These are phyloP conservation scores for Boletus insuetus DNA, from an alignment of 768 basidiomycete genomes.

Conservation along the genomic window DNA sequence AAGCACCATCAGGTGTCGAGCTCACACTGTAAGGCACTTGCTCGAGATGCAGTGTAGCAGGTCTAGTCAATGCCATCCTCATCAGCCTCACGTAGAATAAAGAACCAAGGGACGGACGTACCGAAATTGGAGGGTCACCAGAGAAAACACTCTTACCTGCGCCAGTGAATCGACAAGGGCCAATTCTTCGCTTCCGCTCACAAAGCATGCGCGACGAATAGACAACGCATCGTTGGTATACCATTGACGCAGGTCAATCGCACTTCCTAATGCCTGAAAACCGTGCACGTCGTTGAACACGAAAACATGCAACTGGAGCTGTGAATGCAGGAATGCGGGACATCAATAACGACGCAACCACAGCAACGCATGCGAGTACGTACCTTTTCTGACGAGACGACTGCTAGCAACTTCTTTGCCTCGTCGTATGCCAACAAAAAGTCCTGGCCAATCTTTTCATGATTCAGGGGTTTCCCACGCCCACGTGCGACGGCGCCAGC, in stretches of 20 bases:
- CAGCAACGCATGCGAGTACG: background rate
- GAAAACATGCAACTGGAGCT: conserved; percentile 45
- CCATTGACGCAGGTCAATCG: conserved; percentile 43
- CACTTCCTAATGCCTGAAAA: conserved; percentile 40
- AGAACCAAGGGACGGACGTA: background rate
- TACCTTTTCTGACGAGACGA: conserved; percentile 45
- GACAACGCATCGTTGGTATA: conserved; percentile 26
- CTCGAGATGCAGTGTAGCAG: conserved; percentile 42
- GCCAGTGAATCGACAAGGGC: conserved; percentile 44
- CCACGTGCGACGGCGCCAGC: conserved; percentile 29
- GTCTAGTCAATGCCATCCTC: conserved; percentile 28
- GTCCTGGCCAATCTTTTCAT: conserved; percentile 45
- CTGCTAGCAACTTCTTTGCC: conserved; percentile 43
- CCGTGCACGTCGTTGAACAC: conserved; percentile 44
- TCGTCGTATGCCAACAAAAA: conserved; percentile 53
- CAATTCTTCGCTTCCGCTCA: conserved; percentile 51
- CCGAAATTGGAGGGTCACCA: conserved; percentile 43
- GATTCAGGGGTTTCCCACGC: conserved; percentile 35
- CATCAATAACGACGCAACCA: background rate
- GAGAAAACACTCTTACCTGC: conserved; percentile 50
- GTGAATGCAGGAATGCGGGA: background rate
- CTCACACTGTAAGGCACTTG: conserved; percentile 29
- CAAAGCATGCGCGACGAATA: conserved; percentile 42
- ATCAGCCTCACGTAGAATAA: background rate
- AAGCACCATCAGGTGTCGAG: conserved; percentile 55